Evolutionary conservation across 2,329 filamentous ascomycete genomes (phyloP), one percentile per base, ranked within the genome.

Genomic region (Neofusicoccum ribis): DNA sequence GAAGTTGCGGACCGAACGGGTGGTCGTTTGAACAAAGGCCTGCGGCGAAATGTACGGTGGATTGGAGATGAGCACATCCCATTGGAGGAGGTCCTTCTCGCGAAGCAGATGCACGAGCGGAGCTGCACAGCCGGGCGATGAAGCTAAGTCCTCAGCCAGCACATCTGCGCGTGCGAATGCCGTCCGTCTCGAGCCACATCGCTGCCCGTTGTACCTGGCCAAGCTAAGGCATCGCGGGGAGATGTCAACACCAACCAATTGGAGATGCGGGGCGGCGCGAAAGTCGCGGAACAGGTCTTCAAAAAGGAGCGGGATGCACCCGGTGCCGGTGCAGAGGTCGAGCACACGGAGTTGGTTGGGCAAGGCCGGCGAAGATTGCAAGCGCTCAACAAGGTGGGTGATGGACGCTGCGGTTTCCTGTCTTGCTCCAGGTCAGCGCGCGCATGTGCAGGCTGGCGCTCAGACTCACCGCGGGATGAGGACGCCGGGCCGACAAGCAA

Each of bases 251-350:
- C 91, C 94, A 0, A 83, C 72, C n/a, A 91, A 79, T 3, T 80
- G 75, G 7, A 91, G 69, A 2, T 70, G 20, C 12, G 72, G 31
- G 14, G 73, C 58, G 34, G 67, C 68, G 5, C 7, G 14, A 9
- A 76, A 71, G 3, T 74, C 70, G 37, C 71, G 73, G 65, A 92
- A 83, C 9, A 89, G 82, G 41, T 88, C 82, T 67, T 90, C 86
- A 6, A 97, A 82, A 3, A 92, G 85, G 8, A 98, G 84, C 0
- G 92, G 86, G 68, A 98, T 96, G 78, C 94, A 97, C 4, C 95
- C 95, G 5, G 91, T 92, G 9, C 95, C 95, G 0, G 92, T 93
- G 77, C 95, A 98, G 36, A 97, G 82, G 76, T 99, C 95, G 8
- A 97, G 77, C 46, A 98, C 81, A 12, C 83, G 84, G 12, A 96